phyloP scores from a whole-genome alignment of 2,329 filamentous ascomycete species.

The Microdochium nivale region DNA sequence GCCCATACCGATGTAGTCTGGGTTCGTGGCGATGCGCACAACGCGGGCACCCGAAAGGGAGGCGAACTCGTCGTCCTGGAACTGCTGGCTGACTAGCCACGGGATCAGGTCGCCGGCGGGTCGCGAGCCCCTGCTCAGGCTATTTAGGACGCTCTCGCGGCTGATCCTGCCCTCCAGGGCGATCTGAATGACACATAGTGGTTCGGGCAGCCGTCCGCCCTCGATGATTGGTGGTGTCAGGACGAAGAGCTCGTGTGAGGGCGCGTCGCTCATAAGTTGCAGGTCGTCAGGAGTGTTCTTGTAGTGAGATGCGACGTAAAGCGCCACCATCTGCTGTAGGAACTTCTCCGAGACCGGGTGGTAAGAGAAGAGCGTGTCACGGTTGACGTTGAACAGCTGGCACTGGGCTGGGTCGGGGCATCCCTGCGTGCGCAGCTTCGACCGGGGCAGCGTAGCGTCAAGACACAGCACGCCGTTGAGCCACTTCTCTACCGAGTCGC shows the following conservation, averaged over 20 bases:
- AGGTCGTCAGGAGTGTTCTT: conserved; percentile 87
- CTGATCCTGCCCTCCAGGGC: conserved; percentile 93
- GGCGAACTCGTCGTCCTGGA: conserved; percentile 95
- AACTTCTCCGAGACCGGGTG: conserved; percentile 96
- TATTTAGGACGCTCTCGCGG: conserved; percentile 82
- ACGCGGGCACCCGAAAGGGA: conserved; percentile 84
- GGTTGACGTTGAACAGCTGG: conserved; percentile 87
- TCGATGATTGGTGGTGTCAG: conserved; percentile 80
- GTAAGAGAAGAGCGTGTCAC: conserved; percentile 96
- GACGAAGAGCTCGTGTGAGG: conserved; percentile 92
- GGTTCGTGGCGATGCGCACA: conserved; percentile 92
- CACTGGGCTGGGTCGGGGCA: conserved; percentile 88
- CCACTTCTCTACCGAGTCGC: conserved; percentile 92
- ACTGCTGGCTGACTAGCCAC: conserved; percentile 96
- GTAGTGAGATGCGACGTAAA: conserved; percentile 91
- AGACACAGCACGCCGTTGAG: conserved; percentile 89
- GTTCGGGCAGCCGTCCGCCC: conserved; percentile 75
- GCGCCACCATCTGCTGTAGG: conserved; percentile 93
- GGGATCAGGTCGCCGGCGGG: conserved; percentile 91
- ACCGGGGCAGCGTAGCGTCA: conserved; percentile 79
- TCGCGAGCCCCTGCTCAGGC: conserved; percentile 78
- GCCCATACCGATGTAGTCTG: conserved; percentile 85
- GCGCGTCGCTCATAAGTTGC: conserved; percentile 97
- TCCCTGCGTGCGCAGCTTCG: conserved; percentile 63
- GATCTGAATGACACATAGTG: conserved; percentile 89